Percentiles rank a stretch among this genome's conserved stretches.
Conservation (phyloP, 306 rosid genomes). For the Erythrophleum fordii region DNA sequence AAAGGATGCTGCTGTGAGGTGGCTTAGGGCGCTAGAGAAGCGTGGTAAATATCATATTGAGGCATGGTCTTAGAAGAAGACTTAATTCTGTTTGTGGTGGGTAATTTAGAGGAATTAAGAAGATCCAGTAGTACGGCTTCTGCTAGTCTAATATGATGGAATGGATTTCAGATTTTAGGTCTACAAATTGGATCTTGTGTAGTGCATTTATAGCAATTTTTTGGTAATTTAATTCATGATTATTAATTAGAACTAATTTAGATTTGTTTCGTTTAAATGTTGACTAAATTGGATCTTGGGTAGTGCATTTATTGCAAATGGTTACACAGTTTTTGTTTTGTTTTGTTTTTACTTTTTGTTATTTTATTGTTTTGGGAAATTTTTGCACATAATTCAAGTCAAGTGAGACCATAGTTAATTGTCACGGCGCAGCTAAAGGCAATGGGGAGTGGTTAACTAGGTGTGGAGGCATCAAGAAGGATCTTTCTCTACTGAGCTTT, state of each 20-base stretch:
- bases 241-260: neutral
- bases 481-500: no score
- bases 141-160: neutral
- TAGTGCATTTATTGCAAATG: neutral
- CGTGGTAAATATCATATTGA: conserved; percentile 75
- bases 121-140: conserved; percentile 7
- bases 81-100: neutral
- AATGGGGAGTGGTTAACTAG: no score
- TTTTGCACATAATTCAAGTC: neutral
- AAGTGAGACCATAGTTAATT: neutral
- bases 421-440: no score
- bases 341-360: no score
- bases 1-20: conserved; percentile 69
- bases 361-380: no score
- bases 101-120: neutral
- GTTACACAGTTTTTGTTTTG: no score
- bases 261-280: neutral
- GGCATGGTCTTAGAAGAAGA: conserved; percentile 71
- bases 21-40: conserved; percentile 74
- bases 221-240: neutral
- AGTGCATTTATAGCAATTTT: neutral
- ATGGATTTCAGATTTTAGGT: conserved; percentile 8
- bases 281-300: neutral
- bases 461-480: no score
- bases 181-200: neutral